These are phyloP conservation scores for Chloris gayana DNA, from an alignment of 176 grass and related monocot species.

Conservation along the genomic window DNA sequence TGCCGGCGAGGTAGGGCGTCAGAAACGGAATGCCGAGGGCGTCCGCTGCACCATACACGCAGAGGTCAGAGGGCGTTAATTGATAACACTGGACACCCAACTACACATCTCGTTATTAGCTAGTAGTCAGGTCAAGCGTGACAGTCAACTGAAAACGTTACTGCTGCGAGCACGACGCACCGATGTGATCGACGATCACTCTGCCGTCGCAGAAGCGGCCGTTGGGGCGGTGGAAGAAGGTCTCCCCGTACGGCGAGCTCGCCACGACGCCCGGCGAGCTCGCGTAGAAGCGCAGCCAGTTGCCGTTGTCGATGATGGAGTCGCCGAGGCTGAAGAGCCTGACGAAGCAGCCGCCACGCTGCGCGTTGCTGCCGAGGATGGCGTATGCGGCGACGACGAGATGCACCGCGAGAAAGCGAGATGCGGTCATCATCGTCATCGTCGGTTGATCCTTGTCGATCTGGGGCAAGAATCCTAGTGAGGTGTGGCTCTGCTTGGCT, in stretches of 20 bases:
- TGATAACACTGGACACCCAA: no score
- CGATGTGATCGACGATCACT: conserved; percentile 58
- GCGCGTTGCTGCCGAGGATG: not conserved
- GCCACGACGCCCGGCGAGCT: conserved; percentile 24
- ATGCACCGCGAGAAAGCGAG: not conserved
- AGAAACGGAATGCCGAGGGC: conserved; percentile 48
- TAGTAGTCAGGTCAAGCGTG: no score
- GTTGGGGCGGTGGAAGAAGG: conserved; percentile 59
- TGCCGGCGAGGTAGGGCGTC: conserved; percentile 65
- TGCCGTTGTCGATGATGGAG: conserved; percentile 65
- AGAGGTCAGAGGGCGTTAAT: no score
- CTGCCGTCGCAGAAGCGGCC: conserved; percentile 61
- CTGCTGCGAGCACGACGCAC: not conserved
- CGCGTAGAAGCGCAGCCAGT: conserved; percentile 43
- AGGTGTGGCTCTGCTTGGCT: no score
- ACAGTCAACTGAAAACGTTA: no score
- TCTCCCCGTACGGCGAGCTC: conserved; percentile 56
- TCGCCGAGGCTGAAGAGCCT: conserved; percentile 69
- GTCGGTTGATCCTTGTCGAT: no score
- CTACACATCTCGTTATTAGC: no score
- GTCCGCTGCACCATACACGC: conserved; percentile 25
- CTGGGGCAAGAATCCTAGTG: not conserved
- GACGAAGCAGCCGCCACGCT: conserved; percentile 38
- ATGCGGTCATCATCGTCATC: not conserved
- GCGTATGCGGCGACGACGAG: not conserved